A percentile compares a stretch with the other conserved stretches of the same genome.
Conservation (phyloP, 495 filamentous ascomycete species). For the Trichoderma erinaceum region DNA sequence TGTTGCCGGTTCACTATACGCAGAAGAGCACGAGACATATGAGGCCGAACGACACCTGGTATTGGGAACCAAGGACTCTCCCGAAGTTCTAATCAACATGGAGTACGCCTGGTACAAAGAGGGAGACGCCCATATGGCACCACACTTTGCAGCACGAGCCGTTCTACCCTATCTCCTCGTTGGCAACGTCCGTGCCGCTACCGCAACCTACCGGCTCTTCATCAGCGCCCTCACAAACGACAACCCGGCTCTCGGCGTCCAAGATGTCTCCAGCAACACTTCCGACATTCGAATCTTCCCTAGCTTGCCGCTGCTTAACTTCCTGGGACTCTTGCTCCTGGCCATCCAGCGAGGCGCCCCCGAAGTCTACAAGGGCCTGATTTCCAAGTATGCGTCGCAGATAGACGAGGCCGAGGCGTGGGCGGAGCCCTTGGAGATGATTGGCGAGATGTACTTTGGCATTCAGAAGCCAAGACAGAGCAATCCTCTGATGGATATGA, state of each 20-base stretch:
- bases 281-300: constrained; percentile 80
- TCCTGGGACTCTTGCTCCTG: constrained; percentile 75
- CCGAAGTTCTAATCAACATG: constrained; percentile 67
- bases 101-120: constrained; percentile 92
- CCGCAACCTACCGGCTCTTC: constrained; percentile 74
- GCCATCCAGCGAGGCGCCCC: constrained; percentile 71
- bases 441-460: constrained; percentile 97
- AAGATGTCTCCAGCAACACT: constrained; percentile 71
- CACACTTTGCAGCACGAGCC: constrained; percentile 81
- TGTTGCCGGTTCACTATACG: constrained; percentile 80
- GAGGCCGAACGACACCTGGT: constrained; percentile 88
- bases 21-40: constrained; percentile 84
- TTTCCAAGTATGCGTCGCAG: constrained; percentile 69
- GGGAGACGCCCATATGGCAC: constrained; percentile 82
- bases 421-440: constrained; percentile 77
- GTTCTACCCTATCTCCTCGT: constrained; percentile 88
- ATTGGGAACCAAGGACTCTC: constrained; percentile 83
- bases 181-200: constrained; percentile 84
- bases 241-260: constrained; percentile 61
- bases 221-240: constrained; percentile 61
- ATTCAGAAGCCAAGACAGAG: constrained; percentile 82
- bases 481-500: constrained; percentile 94
- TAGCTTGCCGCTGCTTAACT: constrained; percentile 84
- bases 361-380: constrained; percentile 78
- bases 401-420: constrained; percentile 67